These are phyloP conservation scores for Penicillium alfredii DNA, from an alignment of 495 filamentous ascomycete genomes.

Conservation along the genomic window DNA sequence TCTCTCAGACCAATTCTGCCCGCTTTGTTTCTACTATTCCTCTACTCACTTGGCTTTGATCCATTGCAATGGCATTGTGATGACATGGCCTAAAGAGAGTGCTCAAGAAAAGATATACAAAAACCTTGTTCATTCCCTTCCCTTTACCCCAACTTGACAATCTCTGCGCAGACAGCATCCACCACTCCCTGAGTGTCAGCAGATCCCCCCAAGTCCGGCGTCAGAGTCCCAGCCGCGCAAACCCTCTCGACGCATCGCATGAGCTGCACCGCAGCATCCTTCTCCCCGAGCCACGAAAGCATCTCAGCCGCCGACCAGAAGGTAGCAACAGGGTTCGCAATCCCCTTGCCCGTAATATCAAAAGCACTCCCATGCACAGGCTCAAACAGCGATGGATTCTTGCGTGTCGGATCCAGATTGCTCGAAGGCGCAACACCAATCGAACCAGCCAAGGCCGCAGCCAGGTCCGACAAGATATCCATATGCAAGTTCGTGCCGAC, in stretches of 20 bases:
- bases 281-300: constrained; percentile 54
- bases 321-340: constrained; percentile 60
- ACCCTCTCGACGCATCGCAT: constrained; percentile 53
- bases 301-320: constrained; percentile 62
- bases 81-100: too few species aligned
- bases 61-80: too few species aligned
- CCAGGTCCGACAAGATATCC: constrained; percentile 48
- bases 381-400: constrained; percentile 55
- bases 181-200: constrained; percentile 50
- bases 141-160: constrained; percentile 26
- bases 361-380: constrained; percentile 57
- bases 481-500: constrained; percentile 48
- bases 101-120: too few species aligned
- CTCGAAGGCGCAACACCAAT: constrained; percentile 49
- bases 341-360: constrained; percentile 60
- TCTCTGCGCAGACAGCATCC: constrained; percentile 48
- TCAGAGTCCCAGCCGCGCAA: constrained; percentile 43
- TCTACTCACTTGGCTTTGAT: too few species aligned
- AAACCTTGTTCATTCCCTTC: too few species aligned
- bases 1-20: too few species aligned
- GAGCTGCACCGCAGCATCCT: constrained; percentile 43
- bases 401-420: constrained; percentile 53
- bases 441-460: constrained; percentile 42
- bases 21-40: too few species aligned
- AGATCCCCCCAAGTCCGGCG: constrained; percentile 50